A percentile compares a stretch with the other conserved stretches of the same genome.
Conservation (phyloP, 306 rosid species). For the Begonia loranthoides region DNA sequence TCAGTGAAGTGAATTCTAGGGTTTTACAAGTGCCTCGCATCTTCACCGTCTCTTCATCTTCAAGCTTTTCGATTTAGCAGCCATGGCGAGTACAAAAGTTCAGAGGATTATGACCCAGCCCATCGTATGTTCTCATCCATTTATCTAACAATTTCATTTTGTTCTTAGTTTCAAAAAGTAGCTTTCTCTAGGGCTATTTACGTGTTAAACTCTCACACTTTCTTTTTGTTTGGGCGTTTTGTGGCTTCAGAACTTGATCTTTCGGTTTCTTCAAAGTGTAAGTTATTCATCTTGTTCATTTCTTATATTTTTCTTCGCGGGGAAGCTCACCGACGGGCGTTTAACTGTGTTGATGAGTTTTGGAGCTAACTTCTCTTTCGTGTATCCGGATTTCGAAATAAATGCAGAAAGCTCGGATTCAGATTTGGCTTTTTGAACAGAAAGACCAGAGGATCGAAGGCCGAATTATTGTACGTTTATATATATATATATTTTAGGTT, state of each 20-base stretch:
- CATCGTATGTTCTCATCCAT: conserved; percentile 24
- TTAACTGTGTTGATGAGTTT: not conserved
- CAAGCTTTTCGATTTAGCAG: not conserved
- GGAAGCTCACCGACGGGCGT: not conserved
- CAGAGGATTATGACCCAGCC: conserved; percentile 98
- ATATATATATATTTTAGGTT: not conserved
- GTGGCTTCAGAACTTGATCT: conserved; percentile 62
- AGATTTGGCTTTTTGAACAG: conserved; percentile 83
- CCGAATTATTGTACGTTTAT: conserved; percentile 55
- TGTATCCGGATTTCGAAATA: not conserved
- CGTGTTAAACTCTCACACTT: conserved; percentile 6
- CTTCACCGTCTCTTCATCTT: no score
- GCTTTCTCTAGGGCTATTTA: no score
- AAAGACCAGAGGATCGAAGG: conserved; percentile 79
- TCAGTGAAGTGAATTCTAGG: no score
- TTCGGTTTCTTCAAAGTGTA: conserved; percentile 87
- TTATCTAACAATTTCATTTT: not conserved
- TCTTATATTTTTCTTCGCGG: not conserved
- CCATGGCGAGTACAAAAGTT: conserved; percentile 92
- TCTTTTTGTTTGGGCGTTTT: not conserved
- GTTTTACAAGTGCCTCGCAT: no score
- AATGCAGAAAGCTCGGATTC: conserved; percentile 74
- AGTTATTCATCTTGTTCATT: conserved; percentile 9
- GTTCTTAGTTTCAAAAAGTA: no score
- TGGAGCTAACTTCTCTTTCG: not conserved